These are phyloP conservation scores for Salicornia ramosissima DNA, from an alignment of 148 eudicot genomes.

Conservation along the genomic window DNA sequence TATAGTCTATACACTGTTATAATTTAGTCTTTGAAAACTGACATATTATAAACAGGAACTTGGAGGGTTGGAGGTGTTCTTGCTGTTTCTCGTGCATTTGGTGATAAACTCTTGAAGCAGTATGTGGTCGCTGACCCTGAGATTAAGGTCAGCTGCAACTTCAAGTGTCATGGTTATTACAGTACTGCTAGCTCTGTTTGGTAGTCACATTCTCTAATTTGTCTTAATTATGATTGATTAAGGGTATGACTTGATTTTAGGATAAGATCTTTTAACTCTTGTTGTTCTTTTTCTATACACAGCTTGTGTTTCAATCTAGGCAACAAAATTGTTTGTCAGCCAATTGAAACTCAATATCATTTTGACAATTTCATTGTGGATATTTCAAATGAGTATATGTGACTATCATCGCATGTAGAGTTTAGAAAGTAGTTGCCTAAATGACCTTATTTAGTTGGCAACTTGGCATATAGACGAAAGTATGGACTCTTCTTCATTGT, in stretches of 20 bases:
- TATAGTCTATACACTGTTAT: background rate
- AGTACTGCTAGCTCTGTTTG: too few species aligned
- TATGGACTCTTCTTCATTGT: background rate
- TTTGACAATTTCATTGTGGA: background rate
- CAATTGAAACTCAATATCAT: background rate
- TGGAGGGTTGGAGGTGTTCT: conserved; percentile 99
- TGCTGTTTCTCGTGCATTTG: conserved; percentile 99
- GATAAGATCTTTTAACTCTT: background rate
- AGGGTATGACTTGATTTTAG: background rate
- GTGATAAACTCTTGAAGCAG: conserved; percentile 90
- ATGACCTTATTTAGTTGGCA: background rate
- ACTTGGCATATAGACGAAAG: background rate
- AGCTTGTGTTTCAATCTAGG: background rate
- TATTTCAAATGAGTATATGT: background rate
- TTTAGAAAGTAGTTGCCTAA: background rate
- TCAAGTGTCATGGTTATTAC: too few species aligned
- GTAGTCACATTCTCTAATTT: too few species aligned
- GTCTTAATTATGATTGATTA: too few species aligned
- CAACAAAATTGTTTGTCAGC: background rate
- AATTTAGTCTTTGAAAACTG: conserved; percentile 10
- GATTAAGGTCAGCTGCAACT: conserved; percentile 51
- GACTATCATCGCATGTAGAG: background rate
- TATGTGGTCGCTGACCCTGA: conserved; percentile 97
- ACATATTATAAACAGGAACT: conserved; percentile 48
- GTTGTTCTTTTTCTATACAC: background rate